A percentile compares a stretch with the other conserved stretches of the same genome.
Conservation (phyloP, 257 asterid species). For the Coffea canephora region DNA sequence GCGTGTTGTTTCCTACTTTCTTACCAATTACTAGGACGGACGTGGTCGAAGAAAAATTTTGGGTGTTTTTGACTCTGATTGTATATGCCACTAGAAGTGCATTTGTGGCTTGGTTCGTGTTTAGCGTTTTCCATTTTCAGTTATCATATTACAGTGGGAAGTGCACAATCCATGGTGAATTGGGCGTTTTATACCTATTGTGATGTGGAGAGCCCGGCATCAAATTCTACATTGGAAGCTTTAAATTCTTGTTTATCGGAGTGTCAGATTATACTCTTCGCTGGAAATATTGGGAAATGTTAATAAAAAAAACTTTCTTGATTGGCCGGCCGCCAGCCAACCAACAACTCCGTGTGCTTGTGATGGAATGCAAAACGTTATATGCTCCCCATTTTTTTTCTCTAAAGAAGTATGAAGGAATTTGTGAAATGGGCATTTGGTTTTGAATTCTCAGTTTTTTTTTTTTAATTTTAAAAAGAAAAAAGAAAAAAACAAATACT, state of each 20-base stretch:
- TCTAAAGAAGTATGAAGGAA: background rate
- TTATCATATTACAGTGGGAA: background rate
- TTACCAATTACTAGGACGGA: background rate
- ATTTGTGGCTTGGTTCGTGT: background rate
- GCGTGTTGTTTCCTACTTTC: background rate
- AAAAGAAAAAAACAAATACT: background rate
- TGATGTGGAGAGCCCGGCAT: background rate
- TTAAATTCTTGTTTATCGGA: background rate
- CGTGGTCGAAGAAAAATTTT: constrained; percentile 12
- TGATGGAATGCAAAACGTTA: background rate
- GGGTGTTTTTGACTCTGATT: constrained; percentile 1
- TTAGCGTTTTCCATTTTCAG: background rate
- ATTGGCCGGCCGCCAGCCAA: background rate
- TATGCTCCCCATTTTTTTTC: no score
- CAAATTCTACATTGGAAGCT: background rate
- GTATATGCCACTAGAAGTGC: constrained; percentile 11
- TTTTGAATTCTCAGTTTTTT: no score
- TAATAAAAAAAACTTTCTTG: background rate
- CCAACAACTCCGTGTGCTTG: background rate
- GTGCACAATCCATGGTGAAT: background rate
- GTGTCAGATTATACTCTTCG: background rate
- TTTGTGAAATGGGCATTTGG: background rate
- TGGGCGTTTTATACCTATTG: background rate
- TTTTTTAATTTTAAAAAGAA: no score
- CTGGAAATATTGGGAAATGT: background rate